phyloP scores from a whole-genome alignment of 495 filamentous ascomycete genomes.

The Neurospora sp. region DNA sequence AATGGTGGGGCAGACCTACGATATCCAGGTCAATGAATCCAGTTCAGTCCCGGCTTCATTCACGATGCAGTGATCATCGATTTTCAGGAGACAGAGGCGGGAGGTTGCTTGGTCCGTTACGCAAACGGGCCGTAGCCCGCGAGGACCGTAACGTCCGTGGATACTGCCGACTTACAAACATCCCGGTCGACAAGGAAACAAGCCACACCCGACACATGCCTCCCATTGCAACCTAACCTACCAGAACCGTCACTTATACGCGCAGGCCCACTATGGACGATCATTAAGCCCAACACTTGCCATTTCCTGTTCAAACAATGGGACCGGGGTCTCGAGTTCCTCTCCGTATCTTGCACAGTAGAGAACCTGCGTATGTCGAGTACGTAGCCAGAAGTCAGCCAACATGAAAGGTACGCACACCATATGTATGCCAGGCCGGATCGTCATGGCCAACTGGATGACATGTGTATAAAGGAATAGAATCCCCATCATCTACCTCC shows the following conservation, averaged over 20 bases:
- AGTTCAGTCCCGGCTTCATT: background rate
- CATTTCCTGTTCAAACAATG: background rate
- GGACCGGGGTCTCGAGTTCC: background rate
- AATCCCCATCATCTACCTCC: slow-evolving; percentile 4
- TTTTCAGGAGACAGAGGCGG: background rate
- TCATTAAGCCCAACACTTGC: background rate
- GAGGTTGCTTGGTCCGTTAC: background rate
- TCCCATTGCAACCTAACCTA: background rate
- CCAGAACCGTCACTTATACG: background rate
- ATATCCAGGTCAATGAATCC: background rate
- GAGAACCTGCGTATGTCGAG: background rate
- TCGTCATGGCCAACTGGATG: background rate
- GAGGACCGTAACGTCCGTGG: background rate
- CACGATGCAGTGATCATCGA: background rate
- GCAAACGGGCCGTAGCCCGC: background rate
- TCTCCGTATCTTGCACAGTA: background rate
- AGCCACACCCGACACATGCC: background rate
- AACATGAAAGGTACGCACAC: background rate
- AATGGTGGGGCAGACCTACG: background rate
- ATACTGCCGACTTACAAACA: background rate
- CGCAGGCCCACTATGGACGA: background rate
- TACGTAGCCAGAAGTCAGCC: background rate
- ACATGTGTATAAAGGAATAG: slow-evolving; percentile 11
- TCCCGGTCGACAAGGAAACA: background rate
- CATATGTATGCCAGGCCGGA: slow-evolving; percentile 3